Base-by-base conservation (phyloP, 148 eudicot species). In the Salicornia ramosissima region DNA sequence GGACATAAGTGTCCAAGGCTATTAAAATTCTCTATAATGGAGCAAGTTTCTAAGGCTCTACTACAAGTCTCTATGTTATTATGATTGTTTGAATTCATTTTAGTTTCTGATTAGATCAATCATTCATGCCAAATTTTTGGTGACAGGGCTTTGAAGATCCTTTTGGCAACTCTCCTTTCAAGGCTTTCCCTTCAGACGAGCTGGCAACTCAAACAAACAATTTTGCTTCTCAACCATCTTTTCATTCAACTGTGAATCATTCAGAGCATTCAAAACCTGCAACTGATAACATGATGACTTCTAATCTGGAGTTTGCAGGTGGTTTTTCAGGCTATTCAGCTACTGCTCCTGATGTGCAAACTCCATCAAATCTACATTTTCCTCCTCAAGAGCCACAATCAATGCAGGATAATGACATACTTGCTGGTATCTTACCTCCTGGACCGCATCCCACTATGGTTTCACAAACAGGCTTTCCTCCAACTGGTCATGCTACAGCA, bases 121-220 rank as follows among this genome's bases (percentile, higher is more conserved):
- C 55, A 16, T 14, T 71, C 30, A 36, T 49, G 18, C 39, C 64
- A 61, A 2, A 24, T 52, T 65, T 26, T 22, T 73, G 31, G 31
- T 65, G 69, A 55, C 70, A 73, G 99, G 77, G 87, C 36, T 95
- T 91, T 83, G 96, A 84, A 50, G 97, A 94, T 70, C 97, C 99
- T 62, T 94, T 94, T 77, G 97, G 99, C 12, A 97, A 88, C 69
- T 86, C 90, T 28, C 99, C 99, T 49, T 94, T 94, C 63, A 90
- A 64, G 85, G 99, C 96, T 70, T 18, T 83, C 57, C 75, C 90
- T 61, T 65, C 92, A 21, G 84, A 81, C 46, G 78, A 75, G 52
- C 21, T 65, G 55, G 70, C 80, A 62, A 26, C 77, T 73, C 86
- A 86, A 80, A 78, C 78, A 21, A 96, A 80, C n/a, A 78, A 60